Base-by-base conservation (phyloP, 2,329 filamentous ascomycete genomes). In the Colletotrichum noveboracense region DNA sequence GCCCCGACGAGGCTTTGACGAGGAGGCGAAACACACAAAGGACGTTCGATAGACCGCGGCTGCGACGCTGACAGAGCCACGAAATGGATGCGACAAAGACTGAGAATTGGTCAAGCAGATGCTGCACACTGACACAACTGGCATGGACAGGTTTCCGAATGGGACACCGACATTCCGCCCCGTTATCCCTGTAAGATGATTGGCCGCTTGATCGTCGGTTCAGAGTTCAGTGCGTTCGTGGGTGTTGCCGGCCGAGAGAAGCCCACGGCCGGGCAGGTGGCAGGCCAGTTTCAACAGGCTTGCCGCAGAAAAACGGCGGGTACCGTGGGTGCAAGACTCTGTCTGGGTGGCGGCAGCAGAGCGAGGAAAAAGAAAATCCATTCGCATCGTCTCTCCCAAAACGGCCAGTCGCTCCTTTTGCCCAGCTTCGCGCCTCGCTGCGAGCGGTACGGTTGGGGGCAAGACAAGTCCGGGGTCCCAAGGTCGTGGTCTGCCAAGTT, bases 101-200 rank as follows among this genome's bases (percentile, higher is more conserved):
- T 36, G 36, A 16, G 30, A 52, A 12, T 32, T 5, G 28, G 36
- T 26, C 18, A 28, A 48, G 66, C 61, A 64, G 43, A 52, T 52
- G 43, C 43, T 52, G 43, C 43, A 38, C 32, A 34, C 16, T 48
- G 62, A 48, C 62, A 48, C 56, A 36, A 21, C 62, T 36, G n/a
- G 61, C 72, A 55, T 72, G 61, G 30, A 62, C 73, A n/a, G 43
- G 48, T 62, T 70, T 61, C 67, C 28, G 32, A 64, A 38, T 21
- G 38, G 65, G 70, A 75, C 72, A 75, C 70, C 70, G 58, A 73
- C 73, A 75, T 73, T 65, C 26, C 43, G 34, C 56, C 13, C 38
- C 60, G 38, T 70, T 74, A 75, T 75, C 73, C 70, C 73, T 75
- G 73, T 68, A 73, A 75, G 70, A 75, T 68, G 70, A 75, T 68